Base-by-base conservation (phyloP, 2,329 filamentous ascomycete species). In the Lomentospora prolificans region DNA sequence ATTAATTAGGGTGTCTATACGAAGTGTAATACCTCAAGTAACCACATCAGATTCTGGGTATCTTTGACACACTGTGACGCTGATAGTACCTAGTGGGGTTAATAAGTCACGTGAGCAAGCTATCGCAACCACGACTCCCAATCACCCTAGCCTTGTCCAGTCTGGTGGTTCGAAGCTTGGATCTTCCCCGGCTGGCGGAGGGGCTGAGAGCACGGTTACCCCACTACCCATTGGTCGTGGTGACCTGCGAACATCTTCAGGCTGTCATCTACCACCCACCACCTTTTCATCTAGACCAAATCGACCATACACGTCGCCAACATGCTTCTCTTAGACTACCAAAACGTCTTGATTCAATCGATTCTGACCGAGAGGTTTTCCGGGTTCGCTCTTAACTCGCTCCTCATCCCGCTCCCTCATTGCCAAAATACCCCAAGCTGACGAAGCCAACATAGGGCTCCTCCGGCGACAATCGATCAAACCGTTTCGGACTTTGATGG, bases 401-500 rank as follows among this genome's bases (percentile, higher is more conserved):
- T 46, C 51, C 51, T 79, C 36, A 6, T 12, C 50, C 31, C 8
- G n/a, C 19, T 24, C 30, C 31, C 10, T 41, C 50, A 41, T 39
- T 27, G 27, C 44, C 28, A 12, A 39, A 24, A 19, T 12, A 17
- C 25, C 10, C 27, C 27, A 64, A 64, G 67, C 72, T 72, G 60
- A 70, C 71, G 68, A 67, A 69, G 19, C 31, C 65, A 61, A 61
- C 58, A 57, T 66, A 96, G 92, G 73, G 87, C 87, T 70, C 76
- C 89, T 63, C 90, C 90, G 58, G 81, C 84, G 58, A 90, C 89
- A 64, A 96, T 99, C 70, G 95, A 99, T 74, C 94, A 99, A 77
- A 90, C 95, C 60, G 90, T 96, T 60, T 97, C 92, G 69, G 94
- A 99, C 75, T 99, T 99, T 69, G 95, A 99, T 74, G 92, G 92